phyloP scores from a whole-genome alignment of 2,329 filamentous ascomycete genomes.

The Chlorencoelia australis region DNA sequence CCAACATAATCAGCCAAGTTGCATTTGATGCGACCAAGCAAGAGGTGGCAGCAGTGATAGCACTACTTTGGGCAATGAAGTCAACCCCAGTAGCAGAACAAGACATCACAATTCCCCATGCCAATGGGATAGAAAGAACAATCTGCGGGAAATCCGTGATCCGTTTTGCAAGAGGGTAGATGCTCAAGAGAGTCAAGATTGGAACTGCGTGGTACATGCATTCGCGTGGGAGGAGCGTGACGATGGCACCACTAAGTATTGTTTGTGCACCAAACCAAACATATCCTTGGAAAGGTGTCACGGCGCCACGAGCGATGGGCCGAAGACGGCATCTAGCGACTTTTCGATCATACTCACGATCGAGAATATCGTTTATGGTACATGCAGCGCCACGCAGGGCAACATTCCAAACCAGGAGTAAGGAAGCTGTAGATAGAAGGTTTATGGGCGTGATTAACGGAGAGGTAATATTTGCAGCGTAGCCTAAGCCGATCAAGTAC shows the following conservation, averaged over 20 bases:
- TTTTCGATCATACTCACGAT: conserved; percentile 1
- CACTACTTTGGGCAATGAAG: no score
- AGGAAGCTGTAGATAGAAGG: no score
- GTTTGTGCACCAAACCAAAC: neutral
- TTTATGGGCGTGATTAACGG: no score
- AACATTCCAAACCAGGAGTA: no score
- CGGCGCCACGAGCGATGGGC: neutral
- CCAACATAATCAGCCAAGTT: conserved; percentile 7
- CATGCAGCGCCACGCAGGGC: conserved; percentile 1
- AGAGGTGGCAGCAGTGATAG: neutral
- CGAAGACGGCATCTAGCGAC: neutral
- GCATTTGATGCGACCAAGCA: neutral
- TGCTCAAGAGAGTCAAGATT: neutral
- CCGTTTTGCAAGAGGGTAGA: conserved; percentile 7
- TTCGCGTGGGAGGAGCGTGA: neutral
- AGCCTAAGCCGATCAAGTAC: conserved; percentile 31
- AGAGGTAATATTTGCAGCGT: neutral
- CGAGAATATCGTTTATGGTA: conserved; percentile 4
- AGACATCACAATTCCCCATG: conserved; percentile 2
- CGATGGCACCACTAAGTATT: neutral
- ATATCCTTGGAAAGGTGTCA: neutral
- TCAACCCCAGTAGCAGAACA: neutral
- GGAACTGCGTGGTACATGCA: neutral
- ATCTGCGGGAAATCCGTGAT: conserved; percentile 8
- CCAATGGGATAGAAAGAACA: conserved; percentile 4